phyloP scores from a whole-genome alignment of 305 asterid species.

The Fraxinus floribunda region DNA sequence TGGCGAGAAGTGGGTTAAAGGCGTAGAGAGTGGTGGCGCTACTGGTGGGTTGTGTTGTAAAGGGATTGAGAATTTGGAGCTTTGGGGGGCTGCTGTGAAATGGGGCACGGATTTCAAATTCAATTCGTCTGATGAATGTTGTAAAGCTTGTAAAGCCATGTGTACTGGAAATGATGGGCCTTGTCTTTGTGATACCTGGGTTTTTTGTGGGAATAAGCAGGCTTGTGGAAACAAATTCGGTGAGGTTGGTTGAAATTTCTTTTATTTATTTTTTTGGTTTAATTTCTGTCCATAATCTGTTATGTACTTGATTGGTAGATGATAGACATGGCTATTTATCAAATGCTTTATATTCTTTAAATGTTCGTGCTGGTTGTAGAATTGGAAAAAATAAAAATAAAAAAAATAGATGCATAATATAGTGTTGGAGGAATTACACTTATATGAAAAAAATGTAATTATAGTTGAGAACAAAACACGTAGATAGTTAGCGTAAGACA shows the following conservation, averaged over 20 bases:
- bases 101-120: slow-evolving; percentile 94
- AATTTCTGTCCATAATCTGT: slow-evolving; percentile 1
- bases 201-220: slow-evolving; percentile 73
- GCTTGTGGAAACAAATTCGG: slow-evolving; percentile 78
- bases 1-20: slow-evolving; percentile 23
- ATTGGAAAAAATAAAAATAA: too few species aligned
- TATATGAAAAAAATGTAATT: not conserved
- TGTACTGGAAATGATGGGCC: slow-evolving; percentile 79
- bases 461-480: not conserved
- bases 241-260: slow-evolving; percentile 50
- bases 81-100: slow-evolving; percentile 87
- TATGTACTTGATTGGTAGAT: slow-evolving; percentile 22
- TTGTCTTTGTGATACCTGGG: slow-evolving; percentile 92
- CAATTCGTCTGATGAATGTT: slow-evolving; percentile 67
- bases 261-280: not conserved
- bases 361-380: not conserved
- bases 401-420: not conserved
- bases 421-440: not conserved
- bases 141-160: slow-evolving; percentile 71
- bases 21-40: slow-evolving; percentile 21
- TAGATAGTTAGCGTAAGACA: not conserved
- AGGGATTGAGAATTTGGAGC: slow-evolving; percentile 74
- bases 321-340: not conserved
- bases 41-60: slow-evolving; percentile 48
- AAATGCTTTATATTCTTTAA: not conserved